Evolutionary conservation across 768 basidiomycete genomes (phyloP), one percentile per base, ranked within the genome.

Genomic region (Suillus clintonianus): DNA sequence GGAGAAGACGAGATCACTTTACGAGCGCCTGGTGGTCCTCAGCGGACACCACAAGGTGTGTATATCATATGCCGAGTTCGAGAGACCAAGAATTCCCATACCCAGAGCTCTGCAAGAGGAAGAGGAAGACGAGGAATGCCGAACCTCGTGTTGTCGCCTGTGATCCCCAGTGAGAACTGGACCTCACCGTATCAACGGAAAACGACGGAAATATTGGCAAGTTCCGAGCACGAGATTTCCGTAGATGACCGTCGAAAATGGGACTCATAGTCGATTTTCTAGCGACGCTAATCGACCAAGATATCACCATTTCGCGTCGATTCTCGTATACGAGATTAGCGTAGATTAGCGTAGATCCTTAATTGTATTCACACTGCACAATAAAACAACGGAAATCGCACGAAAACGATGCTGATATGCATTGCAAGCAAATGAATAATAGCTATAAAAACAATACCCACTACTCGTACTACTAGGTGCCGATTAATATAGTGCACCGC

Each of bases 21-120:
- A 97, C 74, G 96, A 98, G 78, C 86, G 95, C 22, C 84, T 98
- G 22, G 82, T 97, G 55, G 79, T 85, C 37, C 81, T 91, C 56
- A 97, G 94, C 67, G 93, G 93, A 4, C 96, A 99, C 73, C 91
- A 95, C 78, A 98, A 98, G 78, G 95, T 97, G 22, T 99, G 95
- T 94, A 93, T 97, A 61, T 89, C 95, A 59, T 99, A 90, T 75
- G 97, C 97, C 0, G 83, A 91, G 68, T 97, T 98, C 69, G 97
- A 99, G 77, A 90, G 88, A 6, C 89, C 90, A 69, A 80, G 86
- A 6, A 89, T 92, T 50, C 88, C 88, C 5, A 68, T 89, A 5
- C 84, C 85, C 11, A 80, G 89, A 24, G 86, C 84, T 5, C 79
- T 83, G 69, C 82, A 90, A 45, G 91, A 90, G 59, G 89, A 90